Evolutionary conservation across 805 yeast genomes (phyloP).

Genomic region (Hanseniaspora hatyaiensis): DNA sequence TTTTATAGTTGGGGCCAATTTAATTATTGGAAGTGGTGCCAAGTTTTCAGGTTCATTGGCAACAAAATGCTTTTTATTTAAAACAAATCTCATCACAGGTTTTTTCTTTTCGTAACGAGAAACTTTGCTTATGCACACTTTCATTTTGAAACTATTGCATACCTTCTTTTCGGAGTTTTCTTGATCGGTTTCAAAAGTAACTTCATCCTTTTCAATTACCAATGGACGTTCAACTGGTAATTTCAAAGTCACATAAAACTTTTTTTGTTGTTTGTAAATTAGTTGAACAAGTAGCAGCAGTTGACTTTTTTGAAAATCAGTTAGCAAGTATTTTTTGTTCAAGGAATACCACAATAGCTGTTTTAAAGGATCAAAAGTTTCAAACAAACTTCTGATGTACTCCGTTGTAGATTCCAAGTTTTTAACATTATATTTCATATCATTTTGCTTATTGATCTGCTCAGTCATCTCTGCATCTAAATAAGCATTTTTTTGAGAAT

Average conservation of each 20-base stretch:
- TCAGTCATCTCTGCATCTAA: conserved; percentile 20
- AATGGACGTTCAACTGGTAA: conserved; percentile 60
- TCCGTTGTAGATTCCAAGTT: conserved; percentile 23
- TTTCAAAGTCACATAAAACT: conserved; percentile 49
- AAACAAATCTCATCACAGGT: conserved; percentile 9
- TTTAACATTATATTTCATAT: conserved; percentile 18
- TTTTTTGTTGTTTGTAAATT: conserved; percentile 49
- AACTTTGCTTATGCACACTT: not conserved
- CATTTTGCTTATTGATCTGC: conserved; percentile 21
- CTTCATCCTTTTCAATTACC: conserved; percentile 38
- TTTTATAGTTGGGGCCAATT: not conserved
- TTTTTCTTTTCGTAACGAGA: conserved; percentile 13
- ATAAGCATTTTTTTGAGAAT: conserved; percentile 15
- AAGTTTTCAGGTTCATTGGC: not conserved
- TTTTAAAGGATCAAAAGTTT: conserved; percentile 44
- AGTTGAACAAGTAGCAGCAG: conserved; percentile 57
- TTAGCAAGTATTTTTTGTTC: conserved; percentile 43
- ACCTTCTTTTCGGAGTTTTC: conserved; percentile 32
- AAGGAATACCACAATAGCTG: conserved; percentile 56
- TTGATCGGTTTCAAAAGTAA: conserved; percentile 33
- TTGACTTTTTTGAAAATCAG: conserved; percentile 48
- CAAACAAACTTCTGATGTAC: conserved; percentile 24
- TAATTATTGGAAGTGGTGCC: conserved; percentile 1
- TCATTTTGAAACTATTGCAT: conserved; percentile 3
- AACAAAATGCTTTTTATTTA: not conserved